These are phyloP conservation scores for Dactylellina drechsleri DNA, from an alignment of 2,329 filamentous ascomycete species.

Conservation along the genomic window DNA sequence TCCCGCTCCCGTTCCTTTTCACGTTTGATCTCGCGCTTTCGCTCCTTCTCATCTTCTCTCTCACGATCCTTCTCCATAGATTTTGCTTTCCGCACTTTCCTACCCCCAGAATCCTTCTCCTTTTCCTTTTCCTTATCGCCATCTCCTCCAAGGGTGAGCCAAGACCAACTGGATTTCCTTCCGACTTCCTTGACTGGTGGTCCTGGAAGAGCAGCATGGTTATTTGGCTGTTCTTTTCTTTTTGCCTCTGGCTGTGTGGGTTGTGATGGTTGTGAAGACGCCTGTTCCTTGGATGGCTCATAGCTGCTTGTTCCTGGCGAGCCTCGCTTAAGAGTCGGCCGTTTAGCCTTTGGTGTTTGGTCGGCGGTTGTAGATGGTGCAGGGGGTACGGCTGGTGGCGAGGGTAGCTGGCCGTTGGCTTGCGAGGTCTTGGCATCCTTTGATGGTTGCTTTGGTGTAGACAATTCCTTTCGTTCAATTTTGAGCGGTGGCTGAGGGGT, in stretches of 20 bases:
- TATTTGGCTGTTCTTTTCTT: constrained; percentile 26
- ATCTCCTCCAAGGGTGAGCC: constrained; percentile 72
- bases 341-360: constrained; percentile 24
- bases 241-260: constrained; percentile 25
- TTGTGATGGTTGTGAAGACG: constrained; percentile 17
- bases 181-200: constrained; percentile 78
- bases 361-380: neutral
- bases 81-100: constrained; percentile 39
- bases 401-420: constrained; percentile 30
- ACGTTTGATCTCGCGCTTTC: constrained; percentile 42
- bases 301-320: constrained; percentile 37
- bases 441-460: constrained; percentile 8
- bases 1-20: constrained; percentile 70
- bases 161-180: constrained; percentile 80
- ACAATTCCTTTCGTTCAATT: constrained; percentile 32
- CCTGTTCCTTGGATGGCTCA: constrained; percentile 24
- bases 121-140: constrained; percentile 70
- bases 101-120: constrained; percentile 67
- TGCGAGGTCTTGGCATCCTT: constrained; percentile 16
- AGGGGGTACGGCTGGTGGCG: constrained; percentile 10
- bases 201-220: constrained; percentile 61
- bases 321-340: constrained; percentile 43
- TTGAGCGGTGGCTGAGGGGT: constrained; percentile 21
- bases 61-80: constrained; percentile 69
- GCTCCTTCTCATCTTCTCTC: constrained; percentile 66